A percentile compares a stretch with the other conserved stretches of the same genome.
phyloP scores from a whole-genome alignment of 1,284 basidiomycete species.

The Coniferiporia weirii region DNA sequence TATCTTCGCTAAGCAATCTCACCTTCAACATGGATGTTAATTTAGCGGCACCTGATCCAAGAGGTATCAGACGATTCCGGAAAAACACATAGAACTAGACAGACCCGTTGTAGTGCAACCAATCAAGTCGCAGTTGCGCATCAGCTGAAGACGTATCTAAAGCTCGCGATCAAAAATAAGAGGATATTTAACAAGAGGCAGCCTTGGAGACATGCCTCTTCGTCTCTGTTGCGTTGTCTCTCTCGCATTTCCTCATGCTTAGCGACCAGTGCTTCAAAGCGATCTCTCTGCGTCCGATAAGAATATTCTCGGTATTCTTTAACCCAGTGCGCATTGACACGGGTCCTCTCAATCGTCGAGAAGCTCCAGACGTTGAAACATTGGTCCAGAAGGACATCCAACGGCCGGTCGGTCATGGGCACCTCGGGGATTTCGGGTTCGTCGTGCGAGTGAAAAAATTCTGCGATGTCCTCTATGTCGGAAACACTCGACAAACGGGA shows the following conservation, averaged over 20 bases:
- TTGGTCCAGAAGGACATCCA: conserved; percentile 33
- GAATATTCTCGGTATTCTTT: conserved; percentile 25
- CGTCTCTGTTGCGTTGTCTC: conserved; percentile 21
- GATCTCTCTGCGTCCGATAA: conserved; percentile 33
- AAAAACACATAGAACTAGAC: background rate
- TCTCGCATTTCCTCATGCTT: conserved; percentile 28
- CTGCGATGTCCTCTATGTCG: conserved; percentile 26
- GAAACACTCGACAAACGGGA: conserved; percentile 13
- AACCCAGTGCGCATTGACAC: conserved; percentile 34
- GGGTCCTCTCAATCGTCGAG: conserved; percentile 36
- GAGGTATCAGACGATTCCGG: background rate
- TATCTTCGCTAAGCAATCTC: background rate
- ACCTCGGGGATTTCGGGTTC: conserved; percentile 29
- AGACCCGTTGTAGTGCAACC: conserved; percentile 67
- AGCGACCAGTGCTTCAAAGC: conserved; percentile 32
- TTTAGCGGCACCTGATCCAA: conserved; percentile 54
- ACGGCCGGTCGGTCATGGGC: conserved; percentile 30
- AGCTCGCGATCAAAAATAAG: background rate
- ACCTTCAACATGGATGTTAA: conserved; percentile 54
- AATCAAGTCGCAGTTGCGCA: conserved; percentile 52
- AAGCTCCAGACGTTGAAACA: conserved; percentile 37
- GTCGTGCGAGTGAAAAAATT: conserved; percentile 34
- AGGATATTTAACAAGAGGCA: too few relatives aligned
- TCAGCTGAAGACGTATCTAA: conserved; percentile 39
- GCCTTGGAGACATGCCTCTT: conserved; percentile 29